Percentiles rank a stretch among this genome's conserved stretches.
Conservation (phyloP, 441 rosid species). For the Corymbia citriodora region DNA sequence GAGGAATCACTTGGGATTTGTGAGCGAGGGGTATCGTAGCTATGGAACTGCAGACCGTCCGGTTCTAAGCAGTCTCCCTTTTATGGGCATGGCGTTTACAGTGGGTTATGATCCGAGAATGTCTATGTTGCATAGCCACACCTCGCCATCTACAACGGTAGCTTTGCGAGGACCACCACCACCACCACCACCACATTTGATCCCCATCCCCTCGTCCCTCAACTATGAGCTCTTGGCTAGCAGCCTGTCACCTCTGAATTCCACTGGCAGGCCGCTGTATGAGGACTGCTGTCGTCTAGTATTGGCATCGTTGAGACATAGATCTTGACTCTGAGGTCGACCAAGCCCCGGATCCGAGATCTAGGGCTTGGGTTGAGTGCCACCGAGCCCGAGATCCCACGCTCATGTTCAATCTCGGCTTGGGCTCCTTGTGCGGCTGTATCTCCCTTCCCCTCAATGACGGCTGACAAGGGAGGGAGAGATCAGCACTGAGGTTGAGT, state of each 20-base stretch:
- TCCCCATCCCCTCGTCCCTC: background rate
- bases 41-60: background rate
- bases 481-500: no score
- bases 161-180: background rate
- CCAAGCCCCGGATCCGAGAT: background rate
- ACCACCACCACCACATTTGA: background rate
- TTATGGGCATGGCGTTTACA: background rate
- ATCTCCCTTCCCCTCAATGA: background rate
- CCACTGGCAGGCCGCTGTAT: background rate
- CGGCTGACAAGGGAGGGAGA: no score
- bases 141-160: no score
- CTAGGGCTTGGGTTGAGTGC: background rate
- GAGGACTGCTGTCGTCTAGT: no score
- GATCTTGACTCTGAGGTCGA: background rate
- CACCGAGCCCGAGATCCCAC: background rate
- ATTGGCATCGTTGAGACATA: background rate
- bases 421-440: background rate
- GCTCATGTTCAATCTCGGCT: background rate
- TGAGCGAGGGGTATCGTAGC: background rate
- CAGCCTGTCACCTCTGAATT: background rate
- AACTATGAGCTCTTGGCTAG: background rate
- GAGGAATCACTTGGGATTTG: background rate
- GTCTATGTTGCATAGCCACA: no score
- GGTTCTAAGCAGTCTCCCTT: background rate
- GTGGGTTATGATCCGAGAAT: background rate